These are phyloP conservation scores for Alternaria metachromatica DNA, from an alignment of 2,329 filamentous ascomycete genomes.

Conservation along the genomic window DNA sequence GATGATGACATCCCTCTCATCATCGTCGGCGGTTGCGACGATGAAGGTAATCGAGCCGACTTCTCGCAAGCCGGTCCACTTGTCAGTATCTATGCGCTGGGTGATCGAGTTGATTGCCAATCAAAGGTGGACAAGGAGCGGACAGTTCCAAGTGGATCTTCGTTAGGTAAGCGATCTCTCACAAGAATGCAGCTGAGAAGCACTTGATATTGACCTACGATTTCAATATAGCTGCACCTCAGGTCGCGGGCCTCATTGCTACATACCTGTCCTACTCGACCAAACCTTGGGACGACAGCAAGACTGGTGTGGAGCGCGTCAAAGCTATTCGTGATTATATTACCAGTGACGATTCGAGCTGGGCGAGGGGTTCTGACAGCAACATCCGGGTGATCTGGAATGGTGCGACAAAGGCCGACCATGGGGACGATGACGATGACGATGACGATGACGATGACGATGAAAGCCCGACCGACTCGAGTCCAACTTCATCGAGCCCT, in stretches of 20 bases:
- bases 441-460: not conserved
- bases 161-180: too few relatives aligned
- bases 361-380: not conserved
- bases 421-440: not conserved
- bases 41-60: not conserved
- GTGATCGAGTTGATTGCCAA: too few relatives aligned
- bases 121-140: too few relatives aligned
- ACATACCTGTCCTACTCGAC: not conserved
- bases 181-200: too few relatives aligned
- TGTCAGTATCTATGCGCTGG: not conserved
- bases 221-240: not conserved
- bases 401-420: fast-evolving
- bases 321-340: not conserved
- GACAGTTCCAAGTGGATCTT: too few relatives aligned
- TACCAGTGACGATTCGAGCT: not conserved
- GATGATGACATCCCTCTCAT: not conserved
- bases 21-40: not conserved
- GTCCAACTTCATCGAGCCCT: not conserved
- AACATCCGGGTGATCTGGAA: not conserved
- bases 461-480: not conserved
- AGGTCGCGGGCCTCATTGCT: not conserved
- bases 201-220: too few relatives aligned
- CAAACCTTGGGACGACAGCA: not conserved
- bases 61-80: not conserved
- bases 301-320: not conserved